phyloP scores from a whole-genome alignment of 352 stramenopile species.

The Salisapilia sapeloensis region DNA sequence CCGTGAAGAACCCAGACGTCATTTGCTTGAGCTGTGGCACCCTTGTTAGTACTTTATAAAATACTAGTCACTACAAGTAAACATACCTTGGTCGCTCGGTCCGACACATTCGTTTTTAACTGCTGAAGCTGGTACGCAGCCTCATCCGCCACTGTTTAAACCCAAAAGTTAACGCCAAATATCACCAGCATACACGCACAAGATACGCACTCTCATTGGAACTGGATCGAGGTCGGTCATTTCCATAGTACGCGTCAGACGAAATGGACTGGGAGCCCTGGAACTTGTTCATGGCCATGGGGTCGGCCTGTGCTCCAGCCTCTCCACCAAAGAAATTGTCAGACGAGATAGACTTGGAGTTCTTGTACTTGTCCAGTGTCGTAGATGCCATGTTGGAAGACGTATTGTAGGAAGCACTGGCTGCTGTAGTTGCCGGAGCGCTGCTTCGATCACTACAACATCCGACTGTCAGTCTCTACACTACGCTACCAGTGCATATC shows the following conservation, averaged over 20 bases:
- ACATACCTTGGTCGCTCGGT: constrained; percentile 57
- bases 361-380: constrained; percentile 87
- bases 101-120: constrained; percentile 71
- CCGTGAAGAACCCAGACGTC: constrained; percentile 79
- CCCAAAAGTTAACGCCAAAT: neutral
- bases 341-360: constrained; percentile 83
- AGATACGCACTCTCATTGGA: constrained; percentile 41
- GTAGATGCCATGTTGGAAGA: constrained; percentile 9
- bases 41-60: too few species aligned
- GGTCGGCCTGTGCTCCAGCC: constrained; percentile 26
- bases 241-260: constrained; percentile 76
- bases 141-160: constrained; percentile 24
- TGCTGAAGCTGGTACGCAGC: constrained; percentile 72
- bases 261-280: constrained; percentile 74
- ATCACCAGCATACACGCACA: too few species aligned
- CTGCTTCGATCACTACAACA: too few species aligned
- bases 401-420: too few species aligned
- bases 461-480: too few species aligned
- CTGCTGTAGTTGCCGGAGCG: too few species aligned
- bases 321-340: constrained; percentile 81
- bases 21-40: constrained; percentile 84
- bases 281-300: constrained; percentile 47
- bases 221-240: constrained; percentile 24
- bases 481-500: neutral
- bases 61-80: neutral